Base-by-base conservation (phyloP, 306 rosid species). In the Medicago ruthenica region DNA sequence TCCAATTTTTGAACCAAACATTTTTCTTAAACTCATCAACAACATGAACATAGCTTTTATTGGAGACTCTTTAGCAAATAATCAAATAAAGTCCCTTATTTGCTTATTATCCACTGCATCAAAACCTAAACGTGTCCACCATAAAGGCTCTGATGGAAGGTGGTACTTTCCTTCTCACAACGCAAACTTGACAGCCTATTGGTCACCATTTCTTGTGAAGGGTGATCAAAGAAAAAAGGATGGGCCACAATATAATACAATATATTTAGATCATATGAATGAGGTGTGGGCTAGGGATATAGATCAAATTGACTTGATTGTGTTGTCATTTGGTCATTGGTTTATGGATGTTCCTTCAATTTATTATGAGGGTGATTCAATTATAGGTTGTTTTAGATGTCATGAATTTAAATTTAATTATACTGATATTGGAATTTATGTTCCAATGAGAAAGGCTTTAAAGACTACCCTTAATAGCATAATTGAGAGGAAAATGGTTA, bases 131-230 rank as follows among this genome's bases (percentile, higher is more conserved):
- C 27, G 6, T 8, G 0, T 18, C 27, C 0, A 4, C 2, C n/a
- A 54, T 5, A 3, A 0, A 54, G 27, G 15, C 24, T 14, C 60
- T 0, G 3, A 27, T 27, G 31, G 4, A 17, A 17, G 9, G 2
- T 54, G 15, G n/a, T 54, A 54, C 17, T 82, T 92, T 44, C 71
- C 79, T 44, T 79, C 91, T 51, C 85, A 88, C 50, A 87, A 87
- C 65, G 80, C 85, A 13, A 84, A 11, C 5, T 6, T 92, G 4
- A 84, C 97, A 0, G 69, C 85, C 0, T 88, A 88, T 54, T 88
- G 96, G 97, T 90, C 97, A 2, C 93, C 96, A 1, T 92, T 92
- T 84, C 82, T 92, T 2, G 97, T 92, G 0, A 47, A 76, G 20
- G 97, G 97, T 16, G 34, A 75, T 42, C 83, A 84, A 76, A 89